Evolutionary conservation across 352 stramenopile genomes (phyloP).

Genomic region (Phytophthora lateralis): DNA sequence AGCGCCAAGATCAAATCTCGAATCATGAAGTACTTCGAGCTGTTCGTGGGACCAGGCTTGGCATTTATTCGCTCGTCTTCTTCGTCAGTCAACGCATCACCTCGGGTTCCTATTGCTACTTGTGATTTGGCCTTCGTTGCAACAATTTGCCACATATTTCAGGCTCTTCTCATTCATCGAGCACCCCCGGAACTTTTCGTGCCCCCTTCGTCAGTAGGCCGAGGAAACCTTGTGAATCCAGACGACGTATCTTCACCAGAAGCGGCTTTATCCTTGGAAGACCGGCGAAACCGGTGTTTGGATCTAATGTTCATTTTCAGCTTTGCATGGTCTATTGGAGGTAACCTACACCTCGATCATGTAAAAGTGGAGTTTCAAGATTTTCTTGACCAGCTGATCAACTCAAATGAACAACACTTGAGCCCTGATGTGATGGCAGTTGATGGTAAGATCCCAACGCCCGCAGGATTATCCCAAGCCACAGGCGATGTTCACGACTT

Average conservation of each 20-base stretch:
- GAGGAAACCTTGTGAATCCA: background rate
- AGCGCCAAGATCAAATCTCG: conserved; percentile 43
- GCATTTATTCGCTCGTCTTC: conserved; percentile 43
- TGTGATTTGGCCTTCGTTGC: conserved; percentile 60
- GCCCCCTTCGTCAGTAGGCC: background rate
- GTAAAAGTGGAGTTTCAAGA: conserved; percentile 52
- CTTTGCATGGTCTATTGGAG: conserved; percentile 76
- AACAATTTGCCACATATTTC: conserved; percentile 63
- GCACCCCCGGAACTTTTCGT: conserved; percentile 48
- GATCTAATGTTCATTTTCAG: conserved; percentile 76
- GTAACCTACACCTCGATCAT: conserved; percentile 54
- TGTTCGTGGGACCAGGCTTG: conserved; percentile 64
- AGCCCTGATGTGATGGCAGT: conserved; percentile 56
- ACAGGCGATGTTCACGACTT: conserved; percentile 71
- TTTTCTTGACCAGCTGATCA: conserved; percentile 51
- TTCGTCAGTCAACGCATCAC: conserved; percentile 3
- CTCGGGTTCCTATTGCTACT: conserved; percentile 47
- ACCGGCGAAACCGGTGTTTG: conserved; percentile 56
- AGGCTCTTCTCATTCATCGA: conserved; percentile 52
- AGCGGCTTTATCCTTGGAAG: conserved; percentile 38
- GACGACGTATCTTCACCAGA: conserved; percentile 27
- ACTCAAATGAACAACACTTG: conserved; percentile 53
- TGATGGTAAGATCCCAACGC: conserved; percentile 56
- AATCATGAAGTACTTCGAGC: conserved; percentile 62
- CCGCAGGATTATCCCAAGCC: conserved; percentile 44